A percentile compares a stretch with the other conserved stretches of the same genome.
These are phyloP conservation scores for Sedum album DNA, from an alignment of 164 flowering plant genomes.

Conservation along the genomic window DNA sequence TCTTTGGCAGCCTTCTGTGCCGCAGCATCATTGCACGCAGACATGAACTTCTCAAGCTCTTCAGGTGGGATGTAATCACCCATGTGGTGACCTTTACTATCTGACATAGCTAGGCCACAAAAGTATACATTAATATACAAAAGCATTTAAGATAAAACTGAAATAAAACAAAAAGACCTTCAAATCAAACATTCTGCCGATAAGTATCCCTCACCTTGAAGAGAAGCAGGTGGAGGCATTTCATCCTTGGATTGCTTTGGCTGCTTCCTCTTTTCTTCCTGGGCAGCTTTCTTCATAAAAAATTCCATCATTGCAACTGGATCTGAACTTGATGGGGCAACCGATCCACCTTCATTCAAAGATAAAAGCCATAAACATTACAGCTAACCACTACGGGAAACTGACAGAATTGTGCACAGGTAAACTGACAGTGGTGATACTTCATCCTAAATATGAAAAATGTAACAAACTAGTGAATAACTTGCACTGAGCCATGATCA, in stretches of 20 bases:
- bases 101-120: background rate
- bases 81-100: background rate
- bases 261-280: conserved; percentile 68
- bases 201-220: background rate
- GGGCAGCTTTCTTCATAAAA: conserved; percentile 94
- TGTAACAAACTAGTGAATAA: background rate
- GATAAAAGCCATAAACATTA: background rate
- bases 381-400: background rate
- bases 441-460: background rate
- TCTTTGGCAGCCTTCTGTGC: conserved; percentile 43
- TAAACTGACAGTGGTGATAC: background rate
- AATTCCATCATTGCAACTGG: conserved; percentile 96
- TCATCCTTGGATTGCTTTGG: conserved; percentile 72
- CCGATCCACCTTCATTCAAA: conserved; percentile 33
- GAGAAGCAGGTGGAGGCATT: background rate
- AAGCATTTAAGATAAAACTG: too few relatives aligned
- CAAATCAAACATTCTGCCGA: background rate
- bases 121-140: background rate
- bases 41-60: conserved; percentile 4
- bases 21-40: conserved; percentile 3
- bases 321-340: conserved; percentile 46
- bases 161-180: background rate
- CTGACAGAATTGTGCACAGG: background rate
- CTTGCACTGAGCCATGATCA: background rate
- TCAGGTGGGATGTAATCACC: background rate